These are phyloP conservation scores for Pleurotus tuber-regium DNA, from an alignment of 768 basidiomycete genomes.

Conservation along the genomic window DNA sequence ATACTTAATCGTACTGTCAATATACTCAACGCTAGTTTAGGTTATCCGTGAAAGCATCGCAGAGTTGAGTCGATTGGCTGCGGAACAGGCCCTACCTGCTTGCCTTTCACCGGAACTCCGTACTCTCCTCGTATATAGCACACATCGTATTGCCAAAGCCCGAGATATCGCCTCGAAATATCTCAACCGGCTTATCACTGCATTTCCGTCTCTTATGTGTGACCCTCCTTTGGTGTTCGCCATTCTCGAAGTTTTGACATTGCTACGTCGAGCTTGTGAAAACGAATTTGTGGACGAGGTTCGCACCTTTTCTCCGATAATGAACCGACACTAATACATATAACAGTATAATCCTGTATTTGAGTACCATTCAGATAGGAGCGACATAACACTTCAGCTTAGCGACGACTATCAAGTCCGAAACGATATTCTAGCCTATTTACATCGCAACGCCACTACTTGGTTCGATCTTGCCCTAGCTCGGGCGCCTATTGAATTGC, in stretches of 20 bases:
- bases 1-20: slow-evolving; percentile 6
- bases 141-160: slow-evolving; percentile 79
- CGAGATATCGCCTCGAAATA: slow-evolving; percentile 82
- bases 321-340: not conserved
- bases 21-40: slow-evolving; percentile 34
- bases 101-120: slow-evolving; percentile 72
- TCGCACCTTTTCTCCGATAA: slow-evolving; percentile 14
- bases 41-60: slow-evolving; percentile 74
- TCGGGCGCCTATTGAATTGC: slow-evolving; percentile 88
- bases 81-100: slow-evolving; percentile 74
- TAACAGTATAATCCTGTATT: slow-evolving; percentile 83
- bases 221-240: slow-evolving; percentile 83
- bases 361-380: slow-evolving; percentile 78
- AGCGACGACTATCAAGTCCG: slow-evolving; percentile 85
- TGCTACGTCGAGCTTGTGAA: slow-evolving; percentile 84
- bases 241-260: slow-evolving; percentile 87
- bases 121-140: slow-evolving; percentile 71
- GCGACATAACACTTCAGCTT: slow-evolving; percentile 71
- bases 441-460: slow-evolving; percentile 68
- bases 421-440: slow-evolving; percentile 75
- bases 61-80: slow-evolving; percentile 70
- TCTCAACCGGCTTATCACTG: slow-evolving; percentile 80
- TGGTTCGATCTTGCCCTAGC: slow-evolving; percentile 90
- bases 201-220: slow-evolving; percentile 94
- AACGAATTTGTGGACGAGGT: slow-evolving; percentile 93